These are phyloP conservation scores for Tuber melanosporum DNA, from an alignment of 495 filamentous ascomycete species.

Conservation along the genomic window DNA sequence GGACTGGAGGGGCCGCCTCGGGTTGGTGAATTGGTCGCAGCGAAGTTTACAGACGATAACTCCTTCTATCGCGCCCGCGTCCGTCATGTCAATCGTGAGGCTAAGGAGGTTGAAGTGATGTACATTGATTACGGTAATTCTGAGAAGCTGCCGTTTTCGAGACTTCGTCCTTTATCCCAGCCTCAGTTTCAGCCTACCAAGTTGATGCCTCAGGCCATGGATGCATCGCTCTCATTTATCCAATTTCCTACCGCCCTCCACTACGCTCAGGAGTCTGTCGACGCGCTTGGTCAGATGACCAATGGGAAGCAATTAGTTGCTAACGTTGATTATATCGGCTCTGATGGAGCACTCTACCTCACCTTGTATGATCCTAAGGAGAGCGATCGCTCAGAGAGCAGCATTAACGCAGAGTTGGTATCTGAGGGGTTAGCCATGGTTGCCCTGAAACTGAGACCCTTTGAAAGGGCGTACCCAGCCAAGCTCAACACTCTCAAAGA, in stretches of 20 bases:
- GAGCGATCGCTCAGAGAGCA: slow-evolving; percentile 53
- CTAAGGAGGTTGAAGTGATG: slow-evolving; percentile 77
- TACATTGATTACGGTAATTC: slow-evolving; percentile 97
- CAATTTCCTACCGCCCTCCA: slow-evolving; percentile 73
- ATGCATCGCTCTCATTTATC: slow-evolving; percentile 79
- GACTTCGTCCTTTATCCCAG: slow-evolving; percentile 69
- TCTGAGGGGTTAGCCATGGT: slow-evolving; percentile 82
- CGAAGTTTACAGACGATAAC: slow-evolving; percentile 76
- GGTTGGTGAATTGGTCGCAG: slow-evolving; percentile 82
- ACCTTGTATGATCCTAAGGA: slow-evolving; percentile 78
- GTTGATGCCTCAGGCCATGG: slow-evolving; percentile 77
- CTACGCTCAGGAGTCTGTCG: slow-evolving; percentile 72
- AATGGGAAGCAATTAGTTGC: slow-evolving; percentile 69
- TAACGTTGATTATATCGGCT: slow-evolving; percentile 73
- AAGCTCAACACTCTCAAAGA: slow-evolving; percentile 61
- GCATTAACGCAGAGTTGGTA: slow-evolving; percentile 79
- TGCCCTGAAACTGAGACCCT: slow-evolving; percentile 76
- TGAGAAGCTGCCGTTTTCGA: slow-evolving; percentile 75
- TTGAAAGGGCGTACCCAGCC: slow-evolving; percentile 70
- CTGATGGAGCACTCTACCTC: slow-evolving; percentile 71
- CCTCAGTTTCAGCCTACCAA: slow-evolving; percentile 70
- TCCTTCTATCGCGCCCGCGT: slow-evolving; percentile 93
- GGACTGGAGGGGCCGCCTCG: slow-evolving; percentile 72
- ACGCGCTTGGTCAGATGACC: slow-evolving; percentile 61
- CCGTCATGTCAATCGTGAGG: slow-evolving; percentile 82